Base-by-base conservation (phyloP, 208 protist species). In the Acanthamoeba lenticulata region DNA sequence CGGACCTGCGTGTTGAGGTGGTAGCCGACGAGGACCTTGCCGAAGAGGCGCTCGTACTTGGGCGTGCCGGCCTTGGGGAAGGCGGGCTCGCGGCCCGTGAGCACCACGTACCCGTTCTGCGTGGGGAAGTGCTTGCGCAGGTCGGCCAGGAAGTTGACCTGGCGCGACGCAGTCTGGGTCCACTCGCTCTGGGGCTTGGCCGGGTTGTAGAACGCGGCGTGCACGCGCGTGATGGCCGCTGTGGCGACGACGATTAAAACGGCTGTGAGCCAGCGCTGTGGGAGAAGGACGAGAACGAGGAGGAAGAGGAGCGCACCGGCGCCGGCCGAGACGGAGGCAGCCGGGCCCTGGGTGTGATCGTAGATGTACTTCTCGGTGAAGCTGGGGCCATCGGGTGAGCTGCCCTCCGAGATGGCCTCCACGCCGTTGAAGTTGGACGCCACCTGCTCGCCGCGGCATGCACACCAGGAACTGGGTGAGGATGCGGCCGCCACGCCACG, bases 391-490 rank as follows among this genome's bases (percentile, higher is more conserved):
- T 93, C 90, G 34, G 90, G 90, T 3, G 57, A 15, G 67, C 60
- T 93, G 44, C 45, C 32, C 47, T 93, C 90, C 1, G 90, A 77
- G 40, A 93, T 93, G 65, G 90, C 90, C 90, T 93, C 65, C 44
- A 93, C 65, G 19, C 90, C 65, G 90, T 93, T 93, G 65, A 93
- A 93, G 42, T 93, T 93, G 57, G 90, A 93, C 36, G 90, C 90
- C 90, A 93, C 90, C 74, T 85, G 29, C 11, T 79, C n/a, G n/a
- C n/a, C n/a, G n/a, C n/a, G n/a, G 17, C n/a, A 40, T 42, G 38
- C 7, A 44, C 24, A 79, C 24, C 3, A 79, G n/a, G 34, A n/a
- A 24, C 3, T 5, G 9, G 24, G 36, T 40, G n/a, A 44, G 7
- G 2, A 32, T 34, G 29, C 60, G 27, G 19, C 60, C 67, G 13